Evolutionary conservation across 768 basidiomycete genomes (phyloP).

Genomic region (Kwoniella botswanensis): DNA sequence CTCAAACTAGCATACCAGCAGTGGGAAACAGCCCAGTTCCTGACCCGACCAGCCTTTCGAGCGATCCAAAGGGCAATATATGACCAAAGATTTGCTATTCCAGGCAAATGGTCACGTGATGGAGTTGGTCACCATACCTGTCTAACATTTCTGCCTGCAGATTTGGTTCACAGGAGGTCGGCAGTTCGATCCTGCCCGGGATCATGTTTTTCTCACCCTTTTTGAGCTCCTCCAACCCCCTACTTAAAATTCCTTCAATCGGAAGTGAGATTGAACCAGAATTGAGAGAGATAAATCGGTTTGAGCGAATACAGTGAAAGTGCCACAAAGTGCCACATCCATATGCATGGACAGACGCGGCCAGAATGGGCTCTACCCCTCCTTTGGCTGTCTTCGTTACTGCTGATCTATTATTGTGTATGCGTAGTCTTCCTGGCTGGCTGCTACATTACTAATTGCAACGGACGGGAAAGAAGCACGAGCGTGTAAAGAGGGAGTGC

Average conservation of each 20-base stretch:
- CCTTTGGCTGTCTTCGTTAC: too few species aligned
- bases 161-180: conserved; percentile 17
- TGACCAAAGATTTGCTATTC: not conserved
- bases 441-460: too few species aligned
- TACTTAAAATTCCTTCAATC: not conserved
- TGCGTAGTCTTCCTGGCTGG: too few species aligned
- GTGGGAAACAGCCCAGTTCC: too few species aligned
- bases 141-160: conserved; percentile 8
- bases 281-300: not conserved
- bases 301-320: not conserved
- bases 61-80: not conserved
- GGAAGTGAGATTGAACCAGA: not conserved
- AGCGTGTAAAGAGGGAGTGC: too few species aligned
- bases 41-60: too few species aligned
- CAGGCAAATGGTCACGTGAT: conserved; percentile 18
- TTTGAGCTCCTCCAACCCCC: not conserved
- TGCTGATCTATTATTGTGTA: too few species aligned
- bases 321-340: not conserved
- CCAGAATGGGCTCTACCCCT: too few species aligned
- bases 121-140: conserved; percentile 27
- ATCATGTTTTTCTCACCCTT: conserved; percentile 4
- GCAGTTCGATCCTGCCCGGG: conserved; percentile 24
- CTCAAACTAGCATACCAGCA: too few species aligned
- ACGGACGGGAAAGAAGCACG: too few species aligned
- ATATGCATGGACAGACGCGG: too few species aligned